Evolutionary conservation across 495 filamentous ascomycete species (phyloP), one percentile per base, ranked within the genome.

Genomic region (Xylaria acuta): DNA sequence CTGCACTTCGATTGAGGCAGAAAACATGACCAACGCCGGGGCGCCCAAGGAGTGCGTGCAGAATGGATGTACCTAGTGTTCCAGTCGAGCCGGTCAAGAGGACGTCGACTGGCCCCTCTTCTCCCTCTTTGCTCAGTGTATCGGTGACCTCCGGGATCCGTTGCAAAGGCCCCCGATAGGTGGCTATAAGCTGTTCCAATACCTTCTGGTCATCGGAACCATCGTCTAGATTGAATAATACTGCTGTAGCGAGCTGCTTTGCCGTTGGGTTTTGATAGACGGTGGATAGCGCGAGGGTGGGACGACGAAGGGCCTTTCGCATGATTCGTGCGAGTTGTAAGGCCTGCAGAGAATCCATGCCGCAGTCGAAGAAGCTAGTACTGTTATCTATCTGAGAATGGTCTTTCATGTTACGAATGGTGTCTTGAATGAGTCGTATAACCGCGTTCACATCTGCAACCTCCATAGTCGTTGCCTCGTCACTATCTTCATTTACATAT

Each of bases 41-140:
- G 16, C 72, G 67, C 1, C 38, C 7, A 1, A 82, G 65, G 6
- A 88, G 78, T 0, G 76, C 64, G 64, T 83, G 77, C 3, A 91
- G 75, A 40, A 91, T 76, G 72, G 89, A 88, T 5, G 82, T 85
- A 6, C 90, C 89, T 3, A 91, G 74, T 1, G 81, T 81, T 16
- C 89, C 89, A 0, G 89, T 90, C 1, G 84, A 84, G 22, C 89
- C 89, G 0, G 88, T 91, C n/a, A 91, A 78, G 16, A 90, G 70
- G 59, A 90, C 76, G 0, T 83, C 79, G 54, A 82, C 79, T 34
- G 70, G 70, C 5, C 77, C 58, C 12, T 49, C 2, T 64, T 12
- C n/a, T n/a, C n/a, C 84, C 77, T 58, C 32, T 32, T 43, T 53
- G 22, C 0, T 75, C 22, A 4, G 75, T 73, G 66, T 76, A 80